These are phyloP conservation scores for Mortierella sp. DNA, from an alignment of 371 early-diverging fungal genomes.

Conservation along the genomic window DNA sequence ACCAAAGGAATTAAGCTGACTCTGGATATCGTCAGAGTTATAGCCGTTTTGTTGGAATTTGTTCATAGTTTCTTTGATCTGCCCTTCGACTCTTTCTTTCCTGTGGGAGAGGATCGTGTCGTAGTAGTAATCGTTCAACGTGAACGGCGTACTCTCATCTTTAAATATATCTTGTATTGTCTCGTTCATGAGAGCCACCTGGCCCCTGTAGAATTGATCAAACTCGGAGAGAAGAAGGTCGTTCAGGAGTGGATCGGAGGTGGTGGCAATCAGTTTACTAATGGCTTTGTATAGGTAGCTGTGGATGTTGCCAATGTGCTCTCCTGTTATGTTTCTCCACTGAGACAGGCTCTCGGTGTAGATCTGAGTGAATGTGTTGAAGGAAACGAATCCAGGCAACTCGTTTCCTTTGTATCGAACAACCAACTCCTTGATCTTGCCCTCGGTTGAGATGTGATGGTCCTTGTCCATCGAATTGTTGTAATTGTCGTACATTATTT, in stretches of 20 bases:
- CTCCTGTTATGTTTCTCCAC: slow-evolving; percentile 25
- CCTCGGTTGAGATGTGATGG: no score
- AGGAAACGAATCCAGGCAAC: slow-evolving; percentile 35
- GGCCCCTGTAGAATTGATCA: slow-evolving; percentile 32
- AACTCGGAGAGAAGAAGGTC: slow-evolving; percentile 28
- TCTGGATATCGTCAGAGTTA: no score
- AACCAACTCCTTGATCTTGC: slow-evolving; percentile 24
- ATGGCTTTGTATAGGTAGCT: slow-evolving; percentile 20
- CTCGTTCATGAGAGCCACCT: slow-evolving; percentile 15
- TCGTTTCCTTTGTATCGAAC: slow-evolving; percentile 35
- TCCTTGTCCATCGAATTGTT: no score
- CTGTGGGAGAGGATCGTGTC: slow-evolving; percentile 24
- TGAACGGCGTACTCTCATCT: slow-evolving; percentile 33
- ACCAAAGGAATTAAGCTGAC: no score
- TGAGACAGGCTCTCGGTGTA: slow-evolving; percentile 23
- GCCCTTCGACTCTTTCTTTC: slow-evolving; percentile 13
- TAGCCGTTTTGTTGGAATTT: background rate
- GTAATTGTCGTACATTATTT: no score
- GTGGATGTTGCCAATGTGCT: slow-evolving; percentile 25
- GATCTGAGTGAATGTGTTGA: slow-evolving; percentile 27
- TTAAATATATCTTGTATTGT: slow-evolving; percentile 30
- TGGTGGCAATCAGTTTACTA: slow-evolving; percentile 9
- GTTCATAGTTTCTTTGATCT: background rate
- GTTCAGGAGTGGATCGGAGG: slow-evolving; percentile 19
- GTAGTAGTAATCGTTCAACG: slow-evolving; percentile 35